phyloP scores from a whole-genome alignment of 2,329 filamentous ascomycete genomes.

The Alternaria ventricosa region DNA sequence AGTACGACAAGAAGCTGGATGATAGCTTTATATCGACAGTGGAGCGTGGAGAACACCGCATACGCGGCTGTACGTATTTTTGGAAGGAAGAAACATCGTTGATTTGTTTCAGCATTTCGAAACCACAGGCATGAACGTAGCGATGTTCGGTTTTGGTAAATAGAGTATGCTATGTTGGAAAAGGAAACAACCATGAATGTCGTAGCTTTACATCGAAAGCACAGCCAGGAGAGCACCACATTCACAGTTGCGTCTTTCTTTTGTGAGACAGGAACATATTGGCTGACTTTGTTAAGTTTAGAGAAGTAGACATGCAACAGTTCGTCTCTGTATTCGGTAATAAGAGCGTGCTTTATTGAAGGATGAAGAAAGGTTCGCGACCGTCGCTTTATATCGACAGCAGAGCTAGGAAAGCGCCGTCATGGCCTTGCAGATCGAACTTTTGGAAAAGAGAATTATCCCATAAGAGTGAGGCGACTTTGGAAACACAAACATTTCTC shows the following conservation, averaged over 20 bases:
- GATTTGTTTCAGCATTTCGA: background rate
- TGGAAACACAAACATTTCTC: background rate
- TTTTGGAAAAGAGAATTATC: background rate
- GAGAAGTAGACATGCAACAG: background rate
- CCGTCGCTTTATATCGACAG: background rate
- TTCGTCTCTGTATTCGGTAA: background rate
- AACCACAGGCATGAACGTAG: background rate
- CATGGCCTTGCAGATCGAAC: rapidly evolving
- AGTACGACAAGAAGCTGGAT: background rate
- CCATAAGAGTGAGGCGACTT: background rate
- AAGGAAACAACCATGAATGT: background rate
- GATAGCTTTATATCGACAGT: background rate
- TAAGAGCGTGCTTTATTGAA: background rate
- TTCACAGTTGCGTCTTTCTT: rapidly evolving
- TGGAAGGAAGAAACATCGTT: background rate
- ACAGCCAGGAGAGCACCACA: background rate
- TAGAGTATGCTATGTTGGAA: background rate
- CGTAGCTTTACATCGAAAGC: background rate
- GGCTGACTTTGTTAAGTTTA: too few relatives aligned
- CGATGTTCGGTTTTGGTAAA: background rate
- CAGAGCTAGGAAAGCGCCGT: background rate
- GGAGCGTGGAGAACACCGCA: background rate
- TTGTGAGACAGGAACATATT: background rate
- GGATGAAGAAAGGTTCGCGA: background rate
- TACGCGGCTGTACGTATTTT: background rate